Evolutionary conservation across 1,284 basidiomycete genomes (phyloP), one percentile per base, ranked within the genome.

Genomic region (Coniophora puteana): DNA sequence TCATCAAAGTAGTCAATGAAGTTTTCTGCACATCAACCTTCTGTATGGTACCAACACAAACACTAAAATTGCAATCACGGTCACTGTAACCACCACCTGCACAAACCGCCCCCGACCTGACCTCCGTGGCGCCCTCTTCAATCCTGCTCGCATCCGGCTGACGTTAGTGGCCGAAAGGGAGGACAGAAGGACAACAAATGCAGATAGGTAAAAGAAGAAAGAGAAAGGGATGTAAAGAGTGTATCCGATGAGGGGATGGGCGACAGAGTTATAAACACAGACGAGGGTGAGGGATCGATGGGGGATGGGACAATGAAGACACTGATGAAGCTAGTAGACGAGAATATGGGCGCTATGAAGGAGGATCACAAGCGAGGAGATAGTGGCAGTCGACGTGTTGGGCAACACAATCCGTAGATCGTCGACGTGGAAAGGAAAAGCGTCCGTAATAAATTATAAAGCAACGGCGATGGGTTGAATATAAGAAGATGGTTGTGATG

Each of bases 121-220:
- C 53, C 46, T 42, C 66, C 74, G 69, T 70, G 76, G 65, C 67
- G 81, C 83, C 82, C 83, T 86, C 83, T 86, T 78, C 67, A 66
- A 67, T 67, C 71, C 65, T 67, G 54, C 81, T 62, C 74, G 67
- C 80, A 80, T 75, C 73, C 72, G 52, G 51, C 51, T 47, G 48
- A 39, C 29, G n/a, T 48, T 50, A 53, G 50, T 13, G n/a, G 57
- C 60, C 58, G 67, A 75, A 68, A 74, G 75, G 77, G 75, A 57
- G 70, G 71, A 74, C 64, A 67, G 63, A 79, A 84, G 80, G 76
- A 79, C 68, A 73, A 76, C 69, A 71, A 72, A 69, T 50, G 46
- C 51, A 49, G 52, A 51, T 55, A 55, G 52, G 53, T 52, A 55
- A 51, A 51, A 46, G 53, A 50, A 52, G 50, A 43, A 51, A 49